Evolutionary conservation across 1,284 basidiomycete genomes (phyloP).

Genomic region (Cystobasidium sp.): DNA sequence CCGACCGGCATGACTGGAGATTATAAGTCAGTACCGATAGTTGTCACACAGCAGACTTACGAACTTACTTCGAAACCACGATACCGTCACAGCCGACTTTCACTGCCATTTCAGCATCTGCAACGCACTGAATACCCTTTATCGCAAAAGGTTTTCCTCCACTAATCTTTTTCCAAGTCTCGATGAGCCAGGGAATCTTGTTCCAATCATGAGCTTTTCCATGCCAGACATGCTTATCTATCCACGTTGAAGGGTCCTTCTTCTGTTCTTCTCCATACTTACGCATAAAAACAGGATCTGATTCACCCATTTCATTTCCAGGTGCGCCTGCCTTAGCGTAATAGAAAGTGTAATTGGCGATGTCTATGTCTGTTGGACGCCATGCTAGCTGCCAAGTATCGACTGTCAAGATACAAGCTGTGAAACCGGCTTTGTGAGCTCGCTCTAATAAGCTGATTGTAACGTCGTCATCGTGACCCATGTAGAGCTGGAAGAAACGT

Average conservation of each 20-base stretch:
- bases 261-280: constrained; percentile 60
- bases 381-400: constrained; percentile 68
- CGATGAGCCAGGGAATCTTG: constrained; percentile 56
- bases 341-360: constrained; percentile 62
- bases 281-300: constrained; percentile 67
- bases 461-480: constrained; percentile 64
- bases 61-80: constrained; percentile 60
- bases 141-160: constrained; percentile 64
- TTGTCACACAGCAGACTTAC: not conserved
- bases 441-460: constrained; percentile 62
- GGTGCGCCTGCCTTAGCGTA: constrained; percentile 52
- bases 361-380: constrained; percentile 64
- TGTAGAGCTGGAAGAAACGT: constrained; percentile 81
- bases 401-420: constrained; percentile 62
- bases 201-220: constrained; percentile 67
- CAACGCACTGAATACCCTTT: constrained; percentile 65
- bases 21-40: not conserved
- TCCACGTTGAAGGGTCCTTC: constrained; percentile 64
- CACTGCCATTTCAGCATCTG: constrained; percentile 65
- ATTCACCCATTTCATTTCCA: constrained; percentile 63
- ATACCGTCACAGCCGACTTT: constrained; percentile 71
- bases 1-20: constrained; percentile 77
- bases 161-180: constrained; percentile 64
- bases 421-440: constrained; percentile 63
- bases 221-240: constrained; percentile 64